Evolutionary conservation across 129 eudicot genomes (phyloP).

Genomic region (Solidago caesia): DNA sequence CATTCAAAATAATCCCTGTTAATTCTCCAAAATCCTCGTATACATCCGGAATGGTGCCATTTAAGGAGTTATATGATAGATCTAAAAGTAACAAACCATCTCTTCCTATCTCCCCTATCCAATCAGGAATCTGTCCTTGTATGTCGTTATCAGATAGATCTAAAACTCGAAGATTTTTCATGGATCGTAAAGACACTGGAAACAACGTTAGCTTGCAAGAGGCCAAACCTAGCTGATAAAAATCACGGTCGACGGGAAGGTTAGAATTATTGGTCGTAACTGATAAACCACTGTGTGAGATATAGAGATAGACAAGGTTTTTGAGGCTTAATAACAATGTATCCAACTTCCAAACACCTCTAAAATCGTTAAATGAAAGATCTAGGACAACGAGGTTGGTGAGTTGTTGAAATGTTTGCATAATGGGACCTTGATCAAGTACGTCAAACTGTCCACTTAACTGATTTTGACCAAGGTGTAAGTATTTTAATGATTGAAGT

Average conservation of each 20-base stretch:
- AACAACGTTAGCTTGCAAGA: not conserved
- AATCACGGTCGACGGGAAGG: not conserved
- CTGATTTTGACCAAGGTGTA: not conserved
- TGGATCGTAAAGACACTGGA: not conserved
- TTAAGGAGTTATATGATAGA: not conserved
- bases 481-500: not conserved
- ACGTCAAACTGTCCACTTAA: constrained; percentile 1
- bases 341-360: not conserved
- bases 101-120: not conserved
- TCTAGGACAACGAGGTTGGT: not conserved
- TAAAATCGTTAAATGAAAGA: not conserved
- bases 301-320: not conserved
- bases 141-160: not conserved
- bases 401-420: constrained; percentile 3
- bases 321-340: not conserved
- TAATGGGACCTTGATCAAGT: not conserved
- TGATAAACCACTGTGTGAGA: not conserved
- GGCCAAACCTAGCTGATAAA: not conserved
- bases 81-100: not conserved
- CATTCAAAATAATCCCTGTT: not conserved
- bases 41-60: not conserved
- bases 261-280: not conserved
- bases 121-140: not conserved
- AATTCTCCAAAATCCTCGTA: not conserved
- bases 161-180: not conserved